Conservation (phyloP, 257 asterid species). For the Prunella vulgaris region DNA sequence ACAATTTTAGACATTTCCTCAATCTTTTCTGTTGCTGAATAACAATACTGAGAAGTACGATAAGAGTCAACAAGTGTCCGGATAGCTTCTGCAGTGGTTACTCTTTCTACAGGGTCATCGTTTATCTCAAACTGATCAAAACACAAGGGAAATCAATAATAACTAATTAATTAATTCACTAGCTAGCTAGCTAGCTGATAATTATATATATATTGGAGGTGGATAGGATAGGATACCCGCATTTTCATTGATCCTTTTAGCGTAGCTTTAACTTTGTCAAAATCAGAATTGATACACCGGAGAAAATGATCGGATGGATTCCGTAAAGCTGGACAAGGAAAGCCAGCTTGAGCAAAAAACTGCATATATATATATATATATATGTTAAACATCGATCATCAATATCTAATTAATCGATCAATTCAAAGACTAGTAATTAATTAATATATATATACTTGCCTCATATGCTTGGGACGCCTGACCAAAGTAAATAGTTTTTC, state of each 20-base stretch:
- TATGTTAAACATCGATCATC: not conserved
- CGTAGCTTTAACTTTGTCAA: conserved; percentile 98
- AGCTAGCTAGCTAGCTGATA: too few relatives aligned
- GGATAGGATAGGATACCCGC: conserved; percentile 20
- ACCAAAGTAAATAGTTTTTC: conserved; percentile 90
- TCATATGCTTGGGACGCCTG: conserved; percentile 89
- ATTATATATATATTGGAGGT: too few relatives aligned
- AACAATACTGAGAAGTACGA: conserved; percentile 55
- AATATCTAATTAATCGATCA: too few relatives aligned
- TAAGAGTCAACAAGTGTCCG: conserved; percentile 58
- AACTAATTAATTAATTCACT: not conserved
- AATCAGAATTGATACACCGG: conserved; percentile 86
- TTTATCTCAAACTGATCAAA: conserved; percentile 59
- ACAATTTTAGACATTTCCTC: conserved; percentile 90
- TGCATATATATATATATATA: conserved; percentile 24
- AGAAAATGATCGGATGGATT: conserved; percentile 97
- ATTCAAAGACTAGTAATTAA: too few relatives aligned
- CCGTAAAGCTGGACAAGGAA: conserved; percentile 89
- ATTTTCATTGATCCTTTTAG: conserved; percentile 96
- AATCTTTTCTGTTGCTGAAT: conserved; percentile 63
- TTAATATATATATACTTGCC: too few relatives aligned
- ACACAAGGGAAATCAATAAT: not conserved
- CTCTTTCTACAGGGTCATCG: conserved; percentile 92
- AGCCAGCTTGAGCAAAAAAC: conserved; percentile 95
- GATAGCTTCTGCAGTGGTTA: conserved; percentile 84